Base-by-base conservation (phyloP, 495 filamentous ascomycete genomes). In the Aspergillus hancockii region DNA sequence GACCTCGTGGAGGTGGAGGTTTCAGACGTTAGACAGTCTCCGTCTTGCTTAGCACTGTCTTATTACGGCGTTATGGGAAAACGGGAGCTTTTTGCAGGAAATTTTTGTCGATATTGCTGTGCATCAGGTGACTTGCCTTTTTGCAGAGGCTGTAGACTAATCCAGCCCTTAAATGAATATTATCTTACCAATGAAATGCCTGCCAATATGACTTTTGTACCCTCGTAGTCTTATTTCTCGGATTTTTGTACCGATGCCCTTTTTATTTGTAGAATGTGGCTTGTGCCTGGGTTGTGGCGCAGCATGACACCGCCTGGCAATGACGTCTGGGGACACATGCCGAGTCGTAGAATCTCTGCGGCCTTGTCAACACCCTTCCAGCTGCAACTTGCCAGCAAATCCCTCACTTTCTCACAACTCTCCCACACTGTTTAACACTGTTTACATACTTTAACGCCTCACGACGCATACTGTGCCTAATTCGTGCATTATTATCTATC, bases 21-120 rank as follows among this genome's bases (percentile, higher is more conserved):
- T 75, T 75, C 73, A 69, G 74, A 57, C 57, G 62, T 65, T 79
- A 71, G 67, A 71, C 62, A 64, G 63, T 60, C 34, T 69, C 59
- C 62, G 57, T 69, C 62, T 61, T 70, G 60, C 63, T 65, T 68
- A 52, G 66, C 74, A 69, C 66, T 78, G 71, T 76, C 73, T 77
- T 73, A 66, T 78, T 76, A 72, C 62, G 77, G 77, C 77, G 77
- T 80, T 79, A 70, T 75, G 75, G 77, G 75, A 76, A 79, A 69
- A 69, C 61, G 75, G 77, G 74, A 76, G 73, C 73, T 76, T 65
- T 28, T 70, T 76, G 65, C 73, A 75, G 72, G 73, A 75, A 75
- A 60, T 69, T 68, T 72, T 67, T 66, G 71, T 62, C 54, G 56
- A 60, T 71, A 67, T 73, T 72, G 63, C 75, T 76, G 73, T 74